Base-by-base conservation (phyloP, 2,329 filamentous ascomycete genomes). In the Thyridium curvatum region DNA sequence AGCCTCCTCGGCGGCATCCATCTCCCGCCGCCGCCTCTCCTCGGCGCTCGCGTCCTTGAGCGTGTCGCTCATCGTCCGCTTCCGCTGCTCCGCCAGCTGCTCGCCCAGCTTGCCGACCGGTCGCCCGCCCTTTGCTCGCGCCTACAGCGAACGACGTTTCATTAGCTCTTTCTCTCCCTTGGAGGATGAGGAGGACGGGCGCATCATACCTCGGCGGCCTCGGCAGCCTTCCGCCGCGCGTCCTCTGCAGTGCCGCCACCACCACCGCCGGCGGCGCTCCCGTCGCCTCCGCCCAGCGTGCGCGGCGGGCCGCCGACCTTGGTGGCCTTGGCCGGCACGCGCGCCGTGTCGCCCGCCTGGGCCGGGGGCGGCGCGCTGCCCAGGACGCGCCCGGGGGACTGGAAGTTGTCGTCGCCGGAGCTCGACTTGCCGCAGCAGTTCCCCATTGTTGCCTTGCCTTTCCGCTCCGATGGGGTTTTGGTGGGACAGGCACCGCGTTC, bases 401-500 rank as follows among this genome's bases (percentile, higher is more conserved):
- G 65, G 66, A 89, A 93, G 60, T 77, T 70, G 51, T 85, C 79
- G 36, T 42, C 39, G 21, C 21, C 21, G 46, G 76, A 65, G 26
- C 77, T 66, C 42, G 71, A 73, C 60, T 87, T 89, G 58, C 87
- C 86, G 68, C 86, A 95, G 64, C 88, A 74, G 60, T 88, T 91
- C 43, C 90, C 90, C 90, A 96, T 95, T 47, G 42, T 60, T 42
- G n/a, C n/a, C n/a, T n/a, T n/a, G n/a, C n/a, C n/a, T n/a, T n/a
- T 26, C 40, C 32, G n/a, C n/a, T n/a, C n/a, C n/a, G n/a, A n/a
- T n/a, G n/a, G n/a, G n/a, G n/a, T n/a, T n/a, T n/a, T n/a, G n/a
- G n/a, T n/a, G n/a, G n/a, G n/a, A n/a, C n/a, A n/a, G n/a, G n/a
- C n/a, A n/a, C n/a, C n/a, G n/a, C n/a, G n/a, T n/a, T n/a, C n/a